Evolutionary conservation across 495 filamentous ascomycete genomes (phyloP).

Genomic region (Penicillium silybi): DNA sequence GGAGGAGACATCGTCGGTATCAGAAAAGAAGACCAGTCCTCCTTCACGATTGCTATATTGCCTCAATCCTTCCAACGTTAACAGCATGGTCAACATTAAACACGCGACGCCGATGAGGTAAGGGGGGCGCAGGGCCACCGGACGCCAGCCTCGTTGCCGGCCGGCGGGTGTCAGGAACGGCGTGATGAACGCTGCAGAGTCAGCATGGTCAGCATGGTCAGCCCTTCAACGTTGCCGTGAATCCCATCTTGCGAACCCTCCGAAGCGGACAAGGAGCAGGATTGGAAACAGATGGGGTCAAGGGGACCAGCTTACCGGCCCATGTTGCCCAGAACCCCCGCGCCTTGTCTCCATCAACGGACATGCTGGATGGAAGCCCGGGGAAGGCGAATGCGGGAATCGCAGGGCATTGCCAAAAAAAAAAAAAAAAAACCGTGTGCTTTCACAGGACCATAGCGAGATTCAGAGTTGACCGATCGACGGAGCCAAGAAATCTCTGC

Average conservation of each 20-base stretch:
- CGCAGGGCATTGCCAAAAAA: constrained; percentile 20
- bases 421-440: too few species aligned
- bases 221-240: neutral
- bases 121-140: constrained; percentile 32
- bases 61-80: constrained; percentile 30
- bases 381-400: constrained; percentile 8
- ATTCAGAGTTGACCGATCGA: neutral
- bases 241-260: neutral
- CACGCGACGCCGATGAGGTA: constrained; percentile 30
- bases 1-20: constrained; percentile 33
- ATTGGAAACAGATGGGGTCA: neutral
- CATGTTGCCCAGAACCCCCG: constrained; percentile 15
- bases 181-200: constrained; percentile 12
- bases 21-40: constrained; percentile 30
- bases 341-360: constrained; percentile 9
- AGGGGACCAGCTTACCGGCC: constrained; percentile 11
- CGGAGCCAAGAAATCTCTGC: constrained; percentile 2
- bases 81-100: constrained; percentile 20
- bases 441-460: neutral
- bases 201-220: neutral
- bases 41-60: constrained; percentile 32
- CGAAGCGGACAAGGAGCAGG: neutral
- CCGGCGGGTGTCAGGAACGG: constrained; percentile 7
- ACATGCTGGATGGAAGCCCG: constrained; percentile 22
- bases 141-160: constrained; percentile 31